These are phyloP conservation scores for Lasiosphaeria miniovina DNA, from an alignment of 495 filamentous ascomycete genomes.

Conservation along the genomic window DNA sequence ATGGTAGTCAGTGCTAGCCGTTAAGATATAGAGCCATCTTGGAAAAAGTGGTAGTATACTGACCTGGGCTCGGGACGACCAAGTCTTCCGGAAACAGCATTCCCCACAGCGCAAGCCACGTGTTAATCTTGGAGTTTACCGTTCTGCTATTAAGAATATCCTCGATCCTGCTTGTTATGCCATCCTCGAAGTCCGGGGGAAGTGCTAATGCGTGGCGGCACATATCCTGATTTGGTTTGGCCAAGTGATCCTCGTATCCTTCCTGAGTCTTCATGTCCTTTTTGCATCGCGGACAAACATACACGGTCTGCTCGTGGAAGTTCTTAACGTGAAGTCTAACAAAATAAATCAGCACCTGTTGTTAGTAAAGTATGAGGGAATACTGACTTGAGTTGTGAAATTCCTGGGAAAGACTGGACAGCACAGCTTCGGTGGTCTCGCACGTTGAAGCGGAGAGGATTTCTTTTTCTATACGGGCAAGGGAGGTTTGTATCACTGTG, in stretches of 20 bases:
- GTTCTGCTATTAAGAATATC: background rate
- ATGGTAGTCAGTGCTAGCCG: too few species aligned
- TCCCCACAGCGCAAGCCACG: background rate
- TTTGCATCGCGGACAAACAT: conserved; percentile 1
- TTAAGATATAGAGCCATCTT: too few species aligned
- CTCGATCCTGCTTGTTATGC: background rate
- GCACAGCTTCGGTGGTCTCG: conserved; percentile 10
- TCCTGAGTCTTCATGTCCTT: background rate
- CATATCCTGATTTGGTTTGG: background rate
- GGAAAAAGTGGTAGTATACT: background rate
- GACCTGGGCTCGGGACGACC: background rate
- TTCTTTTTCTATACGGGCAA: conserved; percentile 8
- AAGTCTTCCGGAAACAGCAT: background rate
- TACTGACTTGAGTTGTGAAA: conserved; percentile 5
- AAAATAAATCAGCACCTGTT: background rate
- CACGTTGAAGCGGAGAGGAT: conserved; percentile 6
- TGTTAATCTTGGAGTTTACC: background rate
- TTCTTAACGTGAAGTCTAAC: conserved; percentile 1
- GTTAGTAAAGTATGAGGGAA: background rate
- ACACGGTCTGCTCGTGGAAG: background rate
- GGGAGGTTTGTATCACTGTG: background rate
- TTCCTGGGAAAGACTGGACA: background rate
- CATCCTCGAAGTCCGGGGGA: background rate
- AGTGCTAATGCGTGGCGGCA: background rate
- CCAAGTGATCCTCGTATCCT: background rate